Evolutionary conservation across 2,329 filamentous ascomycete species (phyloP).

Genomic region (Penicillium freii): DNA sequence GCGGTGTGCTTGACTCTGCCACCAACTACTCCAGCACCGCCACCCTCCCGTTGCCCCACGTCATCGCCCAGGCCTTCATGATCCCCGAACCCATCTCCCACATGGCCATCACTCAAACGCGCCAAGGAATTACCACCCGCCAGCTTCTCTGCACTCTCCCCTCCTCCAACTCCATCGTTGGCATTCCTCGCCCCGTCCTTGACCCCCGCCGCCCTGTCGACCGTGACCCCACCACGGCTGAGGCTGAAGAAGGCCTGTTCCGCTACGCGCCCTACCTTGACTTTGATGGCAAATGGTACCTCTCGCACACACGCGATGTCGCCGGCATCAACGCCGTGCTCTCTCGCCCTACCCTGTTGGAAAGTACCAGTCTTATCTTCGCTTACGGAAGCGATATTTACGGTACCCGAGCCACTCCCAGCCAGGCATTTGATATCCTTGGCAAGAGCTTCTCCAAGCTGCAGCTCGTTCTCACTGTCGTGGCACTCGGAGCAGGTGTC

Average conservation of each 20-base stretch:
- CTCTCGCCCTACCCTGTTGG: constrained; percentile 73
- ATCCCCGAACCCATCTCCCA: constrained; percentile 75
- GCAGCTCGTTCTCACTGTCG: constrained; percentile 77
- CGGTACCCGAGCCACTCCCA: constrained; percentile 81
- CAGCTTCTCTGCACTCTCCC: constrained; percentile 78
- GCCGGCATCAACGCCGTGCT: constrained; percentile 71
- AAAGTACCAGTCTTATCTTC: constrained; percentile 88
- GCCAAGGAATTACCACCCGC: constrained; percentile 84
- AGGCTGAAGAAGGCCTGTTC: constrained; percentile 78
- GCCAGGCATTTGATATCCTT: constrained; percentile 84
- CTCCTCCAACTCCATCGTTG: constrained; percentile 69
- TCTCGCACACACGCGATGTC: constrained; percentile 81
- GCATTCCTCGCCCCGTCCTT: constrained; percentile 73
- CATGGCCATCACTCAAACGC: constrained; percentile 81
- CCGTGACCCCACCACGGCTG: constrained; percentile 74
- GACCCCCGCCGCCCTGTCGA: constrained; percentile 85
- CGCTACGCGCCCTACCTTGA: constrained; percentile 75
- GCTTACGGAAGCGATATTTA: constrained; percentile 85
- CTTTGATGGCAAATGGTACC: constrained; percentile 74
- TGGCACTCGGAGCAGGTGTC: constrained; percentile 74
- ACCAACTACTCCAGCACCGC: constrained; percentile 70
- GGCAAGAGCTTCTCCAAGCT: constrained; percentile 93
- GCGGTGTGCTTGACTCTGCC: constrained; percentile 69
- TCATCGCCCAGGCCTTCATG: constrained; percentile 76
- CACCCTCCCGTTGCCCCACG: constrained; percentile 64